Base-by-base conservation (phyloP, 2,329 filamentous ascomycete species). In the Aureobasidium subglaciale region DNA sequence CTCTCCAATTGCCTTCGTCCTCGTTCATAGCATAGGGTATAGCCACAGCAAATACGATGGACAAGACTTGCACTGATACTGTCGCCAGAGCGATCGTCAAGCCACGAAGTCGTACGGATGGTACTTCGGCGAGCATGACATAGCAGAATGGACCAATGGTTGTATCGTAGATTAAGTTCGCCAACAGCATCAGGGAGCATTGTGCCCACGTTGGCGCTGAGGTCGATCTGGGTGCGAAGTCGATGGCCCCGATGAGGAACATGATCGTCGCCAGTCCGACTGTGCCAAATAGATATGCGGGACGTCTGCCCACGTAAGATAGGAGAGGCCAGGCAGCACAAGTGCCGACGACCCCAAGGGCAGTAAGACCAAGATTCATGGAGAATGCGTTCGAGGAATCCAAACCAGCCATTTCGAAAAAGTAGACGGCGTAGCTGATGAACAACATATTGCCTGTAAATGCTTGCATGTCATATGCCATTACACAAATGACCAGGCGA, bases 401-500 rank as follows among this genome's bases (percentile, higher is more conserved):
- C 38, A 72, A 59, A 1, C 74, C 73, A 4, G 73, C 73, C 4
- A 70, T 69, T 53, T 75, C 64, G 65, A 78, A 77, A 67, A 78
- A 78, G 63, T 77, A 78, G 5, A 71, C 74, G 5, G 69, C 68
- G 60, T 73, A 76, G 32, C 71, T 72, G 11, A 75, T 70, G 25
- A 56, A 56, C 45, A 76, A 59, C 54, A 67, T 71, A 32, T 73
- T 70, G 1, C 72, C 73, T 10, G 68, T 70, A 4, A 75, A 60
- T 52, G 73, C 69, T 57, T 76, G 73, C 46, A 71, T 72, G 25
- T 68, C 64, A 58, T 73, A 77, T 18, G 73, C 73, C 7, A 70
- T 70, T 24, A 72, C 61, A 1, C 73, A 72, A 37, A 77, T 75
- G 24, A 69, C 65, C 0, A 74, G 75, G 4, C 75, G 69, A 2